These are phyloP conservation scores for Candida sojae DNA, from an alignment of 1,139 yeast genomes.

Conservation along the genomic window DNA sequence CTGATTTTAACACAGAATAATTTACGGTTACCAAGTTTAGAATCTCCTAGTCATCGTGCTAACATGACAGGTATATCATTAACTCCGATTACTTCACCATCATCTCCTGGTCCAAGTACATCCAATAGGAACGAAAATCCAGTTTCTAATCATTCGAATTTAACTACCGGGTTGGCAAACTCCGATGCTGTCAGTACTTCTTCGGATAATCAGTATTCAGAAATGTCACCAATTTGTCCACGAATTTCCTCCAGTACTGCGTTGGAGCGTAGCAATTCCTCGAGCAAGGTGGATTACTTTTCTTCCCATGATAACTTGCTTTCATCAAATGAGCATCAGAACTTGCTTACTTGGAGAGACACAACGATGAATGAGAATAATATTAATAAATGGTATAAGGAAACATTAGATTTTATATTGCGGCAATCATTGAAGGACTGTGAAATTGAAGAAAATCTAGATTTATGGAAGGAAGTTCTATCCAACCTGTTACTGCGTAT, in stretches of 20 bases:
- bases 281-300: conserved; percentile 8
- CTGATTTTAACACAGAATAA: conserved; percentile 27
- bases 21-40: conserved; percentile 25
- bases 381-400: conserved; percentile 22
- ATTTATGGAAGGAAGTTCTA: conserved; percentile 41
- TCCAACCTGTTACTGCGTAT: conserved; percentile 27
- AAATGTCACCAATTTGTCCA: conserved; percentile 13
- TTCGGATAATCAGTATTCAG: conserved; percentile 7
- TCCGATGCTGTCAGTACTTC: conserved; percentile 8
- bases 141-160: conserved; percentile 14
- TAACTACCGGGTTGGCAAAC: conserved; percentile 12
- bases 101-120: conserved; percentile 13
- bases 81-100: conserved; percentile 22
- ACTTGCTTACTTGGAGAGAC: conserved; percentile 5
- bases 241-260: conserved; percentile 12
- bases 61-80: conserved; percentile 3
- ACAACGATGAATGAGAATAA: conserved; percentile 1
- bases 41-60: conserved; percentile 11
- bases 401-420: conserved; percentile 39
- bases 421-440: conserved; percentile 69
- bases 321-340: neutral
- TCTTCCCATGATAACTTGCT: neutral
- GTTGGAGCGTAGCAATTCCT: conserved; percentile 2
- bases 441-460: conserved; percentile 39
- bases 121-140: conserved; percentile 1